These are phyloP conservation scores for Tephrocybe sp. DNA, from an alignment of 768 basidiomycete species.

Conservation along the genomic window DNA sequence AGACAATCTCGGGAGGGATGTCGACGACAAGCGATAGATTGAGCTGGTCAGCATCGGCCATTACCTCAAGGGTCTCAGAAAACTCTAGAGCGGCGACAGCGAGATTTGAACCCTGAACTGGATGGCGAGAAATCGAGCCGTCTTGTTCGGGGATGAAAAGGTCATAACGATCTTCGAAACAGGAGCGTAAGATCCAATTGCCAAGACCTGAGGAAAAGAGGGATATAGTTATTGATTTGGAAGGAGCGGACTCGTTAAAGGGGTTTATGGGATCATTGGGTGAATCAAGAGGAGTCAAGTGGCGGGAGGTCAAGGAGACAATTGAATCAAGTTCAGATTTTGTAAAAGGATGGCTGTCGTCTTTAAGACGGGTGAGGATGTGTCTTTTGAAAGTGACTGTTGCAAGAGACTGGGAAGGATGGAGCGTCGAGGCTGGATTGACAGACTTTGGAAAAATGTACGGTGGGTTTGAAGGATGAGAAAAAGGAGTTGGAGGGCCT, in stretches of 20 bases:
- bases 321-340: constrained; percentile 42
- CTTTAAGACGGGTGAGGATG: constrained; percentile 44
- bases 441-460: constrained; percentile 55
- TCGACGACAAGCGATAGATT: constrained; percentile 17
- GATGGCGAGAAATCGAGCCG: constrained; percentile 32
- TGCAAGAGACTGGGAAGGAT: constrained; percentile 36
- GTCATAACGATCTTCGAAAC: constrained; percentile 69
- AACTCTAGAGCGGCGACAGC: constrained; percentile 74
- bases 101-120: constrained; percentile 45
- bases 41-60: constrained; percentile 48
- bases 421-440: constrained; percentile 36
- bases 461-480: constrained; percentile 31
- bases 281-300: constrained; percentile 20
- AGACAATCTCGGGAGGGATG: constrained; percentile 13
- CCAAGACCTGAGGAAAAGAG: constrained; percentile 55
- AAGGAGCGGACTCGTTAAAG: constrained; percentile 34
- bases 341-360: constrained; percentile 28
- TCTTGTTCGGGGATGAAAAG: constrained; percentile 47
- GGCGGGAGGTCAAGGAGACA: constrained; percentile 36
- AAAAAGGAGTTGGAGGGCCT: constrained; percentile 49
- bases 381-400: constrained; percentile 47
- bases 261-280: constrained; percentile 21
- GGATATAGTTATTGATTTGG: constrained; percentile 27
- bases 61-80: constrained; percentile 61
- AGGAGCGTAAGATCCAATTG: constrained; percentile 70